These are phyloP conservation scores for Penicillium malachiteum DNA, from an alignment of 495 filamentous ascomycete genomes.

Conservation along the genomic window DNA sequence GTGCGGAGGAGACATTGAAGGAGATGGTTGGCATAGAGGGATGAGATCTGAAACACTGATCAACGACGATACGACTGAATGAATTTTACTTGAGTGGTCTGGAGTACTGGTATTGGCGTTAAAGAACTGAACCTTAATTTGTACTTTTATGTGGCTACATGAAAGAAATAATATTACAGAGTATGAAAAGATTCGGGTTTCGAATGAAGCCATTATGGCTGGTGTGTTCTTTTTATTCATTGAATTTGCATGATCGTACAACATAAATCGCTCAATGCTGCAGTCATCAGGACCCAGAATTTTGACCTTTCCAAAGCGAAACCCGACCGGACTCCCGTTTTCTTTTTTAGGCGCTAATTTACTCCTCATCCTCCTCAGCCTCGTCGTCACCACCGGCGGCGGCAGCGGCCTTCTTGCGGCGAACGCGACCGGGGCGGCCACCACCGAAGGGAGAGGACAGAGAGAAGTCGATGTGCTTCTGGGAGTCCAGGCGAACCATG, in stretches of 20 bases:
- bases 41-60: constrained; percentile 10
- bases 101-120: constrained; percentile 24
- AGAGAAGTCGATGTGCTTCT: constrained; percentile 99
- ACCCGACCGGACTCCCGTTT: constrained; percentile 42
- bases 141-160: not conserved
- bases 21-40: constrained; percentile 57
- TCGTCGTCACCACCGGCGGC: constrained; percentile 87
- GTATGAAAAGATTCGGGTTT: constrained; percentile 25
- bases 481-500: constrained; percentile 98
- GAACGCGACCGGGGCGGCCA: constrained; percentile 91
- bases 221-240: constrained; percentile 36
- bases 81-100: constrained; percentile 19
- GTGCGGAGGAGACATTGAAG: constrained; percentile 65
- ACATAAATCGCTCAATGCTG: constrained; percentile 44
- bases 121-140: constrained; percentile 1
- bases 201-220: constrained; percentile 37
- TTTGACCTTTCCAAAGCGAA: constrained; percentile 41
- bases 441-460: constrained; percentile 97
- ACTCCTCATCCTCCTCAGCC: constrained; percentile 89
- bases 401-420: constrained; percentile 98
- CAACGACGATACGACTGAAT: constrained; percentile 15
- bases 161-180: not conserved
- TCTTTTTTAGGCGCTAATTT: constrained; percentile 36
- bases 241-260: constrained; percentile 47
- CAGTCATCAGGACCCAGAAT: constrained; percentile 42